Evolutionary conservation across 345 rosid species (phyloP).

Genomic region (Eucalyptus pauciflora): DNA sequence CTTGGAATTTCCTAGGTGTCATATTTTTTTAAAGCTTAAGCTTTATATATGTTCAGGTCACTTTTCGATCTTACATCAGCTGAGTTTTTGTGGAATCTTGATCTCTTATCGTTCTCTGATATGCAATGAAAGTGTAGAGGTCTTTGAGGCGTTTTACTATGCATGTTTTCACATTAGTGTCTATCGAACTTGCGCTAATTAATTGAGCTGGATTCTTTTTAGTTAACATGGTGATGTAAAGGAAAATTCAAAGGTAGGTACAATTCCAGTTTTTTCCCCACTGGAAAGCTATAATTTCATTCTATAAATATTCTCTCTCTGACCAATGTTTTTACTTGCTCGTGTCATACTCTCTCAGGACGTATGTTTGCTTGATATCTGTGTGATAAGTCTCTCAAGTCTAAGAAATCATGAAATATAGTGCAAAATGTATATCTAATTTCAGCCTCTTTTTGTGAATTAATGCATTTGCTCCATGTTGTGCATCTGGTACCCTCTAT

Average conservation of each 20-base stretch:
- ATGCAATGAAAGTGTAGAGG: neutral
- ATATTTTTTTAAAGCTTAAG: neutral
- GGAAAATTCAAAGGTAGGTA: neutral
- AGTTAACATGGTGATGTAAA: neutral
- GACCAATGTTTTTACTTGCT: neutral
- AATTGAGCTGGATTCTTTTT: neutral
- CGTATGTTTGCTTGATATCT: neutral
- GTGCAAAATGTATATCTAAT: neutral
- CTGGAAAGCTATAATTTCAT: neutral
- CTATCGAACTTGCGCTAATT: neutral
- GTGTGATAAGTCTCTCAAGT: neutral
- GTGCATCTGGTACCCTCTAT: neutral
- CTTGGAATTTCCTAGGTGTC: neutral
- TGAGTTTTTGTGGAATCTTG: neutral
- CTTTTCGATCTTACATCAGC: neutral
- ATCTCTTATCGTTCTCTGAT: neutral
- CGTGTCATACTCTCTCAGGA: neutral
- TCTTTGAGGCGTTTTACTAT: neutral
- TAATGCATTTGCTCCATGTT: neutral
- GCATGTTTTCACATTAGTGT: neutral
- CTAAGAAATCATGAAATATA: neutral
- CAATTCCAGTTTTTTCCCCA: neutral
- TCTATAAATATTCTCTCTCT: neutral
- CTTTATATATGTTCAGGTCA: neutral
- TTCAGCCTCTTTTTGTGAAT: neutral